A percentile compares a stretch with the other conserved stretches of the same genome.
These are phyloP conservation scores for Talaromyces sp. DNA, from an alignment of 2,329 filamentous ascomycete species.

Conservation along the genomic window DNA sequence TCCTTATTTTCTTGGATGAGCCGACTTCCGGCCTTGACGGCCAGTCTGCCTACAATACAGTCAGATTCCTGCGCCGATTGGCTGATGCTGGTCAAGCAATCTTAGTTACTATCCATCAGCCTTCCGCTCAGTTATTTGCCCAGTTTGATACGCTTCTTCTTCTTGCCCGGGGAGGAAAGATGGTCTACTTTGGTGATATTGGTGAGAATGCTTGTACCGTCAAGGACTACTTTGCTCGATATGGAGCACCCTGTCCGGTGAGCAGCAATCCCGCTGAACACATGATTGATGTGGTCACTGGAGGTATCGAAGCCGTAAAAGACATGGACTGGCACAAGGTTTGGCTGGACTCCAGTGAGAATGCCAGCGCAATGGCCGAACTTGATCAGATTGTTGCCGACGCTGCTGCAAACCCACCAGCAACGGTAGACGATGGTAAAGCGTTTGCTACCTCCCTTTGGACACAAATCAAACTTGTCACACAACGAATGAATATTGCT, in stretches of 20 bases:
- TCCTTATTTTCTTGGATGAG: constrained; percentile 67
- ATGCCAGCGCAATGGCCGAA: no score
- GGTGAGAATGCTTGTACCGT: constrained; percentile 62
- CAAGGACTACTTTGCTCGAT: constrained; percentile 62
- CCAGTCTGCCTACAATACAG: constrained; percentile 63
- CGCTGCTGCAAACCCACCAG: constrained; percentile 39
- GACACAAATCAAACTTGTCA: constrained; percentile 62
- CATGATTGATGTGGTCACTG: constrained; percentile 50
- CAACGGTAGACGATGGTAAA: constrained; percentile 39
- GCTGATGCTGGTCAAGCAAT: constrained; percentile 63
- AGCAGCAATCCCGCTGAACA: constrained; percentile 60
- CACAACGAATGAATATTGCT: constrained; percentile 62
- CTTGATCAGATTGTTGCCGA: constrained; percentile 60
- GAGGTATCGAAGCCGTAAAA: constrained; percentile 46
- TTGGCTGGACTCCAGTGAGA: constrained; percentile 66
- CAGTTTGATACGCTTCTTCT: constrained; percentile 67
- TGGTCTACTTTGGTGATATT: constrained; percentile 66
- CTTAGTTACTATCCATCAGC: constrained; percentile 68
- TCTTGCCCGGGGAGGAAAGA: constrained; percentile 62
- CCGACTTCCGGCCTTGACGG: constrained; percentile 66
- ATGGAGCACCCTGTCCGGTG: constrained; percentile 62
- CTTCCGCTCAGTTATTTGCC: constrained; percentile 62
- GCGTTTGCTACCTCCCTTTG: constrained; percentile 64
- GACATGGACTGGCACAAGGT: constrained; percentile 67
- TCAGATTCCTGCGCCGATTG: constrained; percentile 63